Base-by-base conservation (phyloP, 768 basidiomycete genomes). In the Russula virescens region DNA sequence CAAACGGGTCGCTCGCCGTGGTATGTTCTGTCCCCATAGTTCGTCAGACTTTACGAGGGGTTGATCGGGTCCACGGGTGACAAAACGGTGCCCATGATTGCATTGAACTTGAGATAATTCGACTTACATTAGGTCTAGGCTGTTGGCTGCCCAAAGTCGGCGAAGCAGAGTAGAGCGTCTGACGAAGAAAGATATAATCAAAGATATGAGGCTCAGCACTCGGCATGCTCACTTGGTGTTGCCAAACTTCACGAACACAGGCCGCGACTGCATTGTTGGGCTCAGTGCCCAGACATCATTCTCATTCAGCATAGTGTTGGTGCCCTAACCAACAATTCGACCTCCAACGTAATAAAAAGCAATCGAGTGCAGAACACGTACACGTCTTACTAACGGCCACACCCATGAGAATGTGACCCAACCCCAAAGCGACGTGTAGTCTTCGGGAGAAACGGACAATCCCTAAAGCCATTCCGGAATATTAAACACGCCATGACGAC, bases 361-460 rank as follows among this genome's bases (percentile, higher is more conserved):
- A 38, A 21, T 21, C 40, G 13, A 10, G 19, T 21, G 51, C 25
- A n/a, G 48, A 46, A 52, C 53, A 70, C 75, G 26, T 64, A 82
- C 79, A 2, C 77, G 78, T 68, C 74, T 72, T 47, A 91, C 76
- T 5, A 90, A 77, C 2, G 87, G 88, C 49, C 82, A 79, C 34
- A 91, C 77, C 88, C 90, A 92, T 40, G 69, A 74, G 67, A 90
- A 91, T 1, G 87, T 83, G 0, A 83, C 73, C 90, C 90, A 91
- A 45, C 81, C 80, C 75, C 81, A 83, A 16, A 93, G 77, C 1
- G 84, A 75, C 0, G 86, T 84, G 69, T 91, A 91, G 67, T 92
- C 90, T 69, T 93, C 91, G 0, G 85, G 87, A 2, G 83, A 81
- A n/a, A 86, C 73, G 4, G 78, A 73, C 19, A 70, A 69, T 8